Percentiles rank a stretch among this genome's conserved stretches.
These are phyloP conservation scores for Quercus variabilis DNA, from an alignment of 306 rosid genomes.

Conservation along the genomic window DNA sequence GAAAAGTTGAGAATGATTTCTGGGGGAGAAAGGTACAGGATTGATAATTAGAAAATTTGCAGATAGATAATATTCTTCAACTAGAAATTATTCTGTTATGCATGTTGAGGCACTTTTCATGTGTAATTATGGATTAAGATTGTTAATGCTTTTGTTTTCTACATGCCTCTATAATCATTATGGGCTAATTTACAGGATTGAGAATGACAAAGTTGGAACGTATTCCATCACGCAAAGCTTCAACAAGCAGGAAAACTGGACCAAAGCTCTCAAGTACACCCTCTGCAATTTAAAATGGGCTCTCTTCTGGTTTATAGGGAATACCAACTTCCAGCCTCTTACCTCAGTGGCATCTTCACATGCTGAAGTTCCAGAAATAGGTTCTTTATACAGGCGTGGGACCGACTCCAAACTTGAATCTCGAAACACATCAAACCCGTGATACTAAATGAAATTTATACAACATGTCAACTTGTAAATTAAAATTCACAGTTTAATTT, in stretches of 20 bases:
- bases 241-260: conserved; percentile 96
- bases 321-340: conserved; percentile 88
- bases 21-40: neutral
- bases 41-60: no score
- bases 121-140: neutral
- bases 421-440: conserved; percentile 29
- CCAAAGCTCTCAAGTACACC: conserved; percentile 94
- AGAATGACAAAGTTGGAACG: conserved; percentile 86
- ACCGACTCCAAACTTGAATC: conserved; percentile 46
- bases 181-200: conserved; percentile 57
- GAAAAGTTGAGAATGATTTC: neutral
- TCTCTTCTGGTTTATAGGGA: conserved; percentile 96
- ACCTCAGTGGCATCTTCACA: conserved; percentile 63
- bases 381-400: conserved; percentile 54
- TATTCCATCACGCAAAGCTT: conserved; percentile 94
- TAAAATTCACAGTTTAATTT: conserved; percentile 6
- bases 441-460: neutral
- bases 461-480: conserved; percentile 29
- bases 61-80: neutral
- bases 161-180: conserved; percentile 8
- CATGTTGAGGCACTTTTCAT: neutral
- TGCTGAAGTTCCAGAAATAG: conserved; percentile 59
- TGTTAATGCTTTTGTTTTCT: neutral
- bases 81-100: neutral
- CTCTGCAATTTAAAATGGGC: conserved; percentile 98